Percentiles rank a stretch among this genome's conserved stretches.
Evolutionary conservation across 495 filamentous ascomycete species (phyloP).

Genomic region (Talaromyces thailandensis): DNA sequence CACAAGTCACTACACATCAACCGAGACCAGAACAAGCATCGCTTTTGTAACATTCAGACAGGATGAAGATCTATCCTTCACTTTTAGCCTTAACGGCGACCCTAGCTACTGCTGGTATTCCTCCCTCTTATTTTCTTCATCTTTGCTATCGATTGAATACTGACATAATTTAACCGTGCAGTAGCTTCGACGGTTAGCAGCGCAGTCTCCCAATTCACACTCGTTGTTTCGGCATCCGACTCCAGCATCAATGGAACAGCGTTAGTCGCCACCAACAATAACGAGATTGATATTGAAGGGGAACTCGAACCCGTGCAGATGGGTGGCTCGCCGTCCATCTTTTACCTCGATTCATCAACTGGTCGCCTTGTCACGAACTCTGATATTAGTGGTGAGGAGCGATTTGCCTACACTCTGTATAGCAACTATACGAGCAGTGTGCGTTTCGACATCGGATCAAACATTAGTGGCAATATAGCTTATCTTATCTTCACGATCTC

Average conservation of each 20-base stretch:
- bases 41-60: neutral
- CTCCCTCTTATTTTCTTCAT: neutral
- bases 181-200: neutral
- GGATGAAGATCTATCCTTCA: neutral
- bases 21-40: neutral
- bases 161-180: neutral
- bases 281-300: slow-evolving; percentile 1
- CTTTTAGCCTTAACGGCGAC: neutral
- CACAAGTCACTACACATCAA: neutral
- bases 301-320: neutral
- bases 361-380: neutral
- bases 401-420: neutral
- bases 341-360: slow-evolving; percentile 1
- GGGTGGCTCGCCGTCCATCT: neutral
- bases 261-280: neutral
- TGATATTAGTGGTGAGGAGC: neutral
- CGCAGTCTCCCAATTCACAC: neutral
- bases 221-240: neutral
- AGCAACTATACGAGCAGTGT: slow-evolving; percentile 3
- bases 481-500: neutral
- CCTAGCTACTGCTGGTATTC: neutral
- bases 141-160: neutral
- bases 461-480: neutral
- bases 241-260: neutral
- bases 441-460: neutral